Conservation (phyloP, 139 green algal genomes). For the Chlamydomonas incerta region DNA sequence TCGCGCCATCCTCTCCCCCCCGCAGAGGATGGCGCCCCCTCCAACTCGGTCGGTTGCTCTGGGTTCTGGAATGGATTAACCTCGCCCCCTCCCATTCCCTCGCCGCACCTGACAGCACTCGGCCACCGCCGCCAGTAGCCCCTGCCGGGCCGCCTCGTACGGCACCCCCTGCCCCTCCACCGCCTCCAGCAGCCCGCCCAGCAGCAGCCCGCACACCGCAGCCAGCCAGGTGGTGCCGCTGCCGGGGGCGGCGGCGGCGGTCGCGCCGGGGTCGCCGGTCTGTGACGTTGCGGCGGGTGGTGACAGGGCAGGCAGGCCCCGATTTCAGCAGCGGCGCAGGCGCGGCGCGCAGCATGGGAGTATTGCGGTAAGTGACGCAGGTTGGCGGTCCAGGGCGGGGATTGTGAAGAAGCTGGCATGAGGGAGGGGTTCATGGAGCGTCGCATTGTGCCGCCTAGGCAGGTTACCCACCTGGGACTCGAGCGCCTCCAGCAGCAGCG, state of each 20-base stretch:
- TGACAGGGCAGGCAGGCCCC: neutral
- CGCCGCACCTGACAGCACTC: conserved; percentile 20
- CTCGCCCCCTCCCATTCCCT: no score
- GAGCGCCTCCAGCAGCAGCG: conserved; percentile 43
- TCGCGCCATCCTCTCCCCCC: neutral
- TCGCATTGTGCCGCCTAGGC: no score
- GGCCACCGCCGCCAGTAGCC: neutral
- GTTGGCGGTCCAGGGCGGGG: no score
- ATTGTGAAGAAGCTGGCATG: no score
- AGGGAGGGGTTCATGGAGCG: neutral
- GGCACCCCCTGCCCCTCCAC: conserved; percentile 2
- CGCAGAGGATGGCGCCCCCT: no score
- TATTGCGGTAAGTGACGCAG: no score
- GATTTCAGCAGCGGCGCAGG: no score
- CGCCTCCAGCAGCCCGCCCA: neutral
- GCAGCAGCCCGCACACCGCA: conserved; percentile 28
- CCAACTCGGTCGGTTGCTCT: no score
- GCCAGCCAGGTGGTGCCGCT: conserved; percentile 40
- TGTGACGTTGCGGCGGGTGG: neutral
- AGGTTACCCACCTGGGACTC: conserved; percentile 22
- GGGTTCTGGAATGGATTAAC: neutral
- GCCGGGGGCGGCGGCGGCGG: neutral
- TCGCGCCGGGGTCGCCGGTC: no score
- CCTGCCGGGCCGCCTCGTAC: neutral
- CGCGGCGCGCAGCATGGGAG: no score